These are phyloP conservation scores for Blastobotrys petasosporus DNA, from an alignment of 1,139 yeast species.

Conservation along the genomic window DNA sequence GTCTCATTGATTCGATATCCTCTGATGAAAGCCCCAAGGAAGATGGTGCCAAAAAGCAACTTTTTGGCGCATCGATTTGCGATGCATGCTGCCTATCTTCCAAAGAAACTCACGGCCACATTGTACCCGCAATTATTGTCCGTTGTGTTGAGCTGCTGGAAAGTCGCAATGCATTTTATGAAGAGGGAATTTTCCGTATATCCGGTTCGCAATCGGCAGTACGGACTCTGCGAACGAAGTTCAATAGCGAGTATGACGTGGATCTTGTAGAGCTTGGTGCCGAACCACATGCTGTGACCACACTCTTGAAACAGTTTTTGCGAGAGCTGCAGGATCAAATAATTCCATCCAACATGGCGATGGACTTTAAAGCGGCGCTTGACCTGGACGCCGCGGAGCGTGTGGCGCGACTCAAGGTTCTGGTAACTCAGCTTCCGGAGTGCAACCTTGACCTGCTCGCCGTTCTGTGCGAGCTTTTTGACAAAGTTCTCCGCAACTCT, in stretches of 20 bases:
- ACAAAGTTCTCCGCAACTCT: slow-evolving; percentile 56
- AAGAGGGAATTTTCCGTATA: slow-evolving; percentile 86
- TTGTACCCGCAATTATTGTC: slow-evolving; percentile 70
- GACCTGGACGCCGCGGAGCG: slow-evolving; percentile 27
- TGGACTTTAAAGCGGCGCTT: slow-evolving; percentile 28
- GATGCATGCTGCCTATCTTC: slow-evolving; percentile 47
- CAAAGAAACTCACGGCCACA: slow-evolving; percentile 29
- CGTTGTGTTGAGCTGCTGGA: slow-evolving; percentile 69
- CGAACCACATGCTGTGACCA: slow-evolving; percentile 75
- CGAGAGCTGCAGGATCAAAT: slow-evolving; percentile 64
- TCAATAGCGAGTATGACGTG: slow-evolving; percentile 54
- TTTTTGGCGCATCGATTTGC: slow-evolving; percentile 5
- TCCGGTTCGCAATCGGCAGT: slow-evolving; percentile 86
- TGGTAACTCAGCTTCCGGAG: slow-evolving; percentile 38
- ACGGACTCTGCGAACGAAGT: slow-evolving; percentile 62
- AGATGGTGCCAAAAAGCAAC: not conserved
- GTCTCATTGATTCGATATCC: no score
- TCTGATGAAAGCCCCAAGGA: no score
- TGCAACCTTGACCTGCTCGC: slow-evolving; percentile 58
- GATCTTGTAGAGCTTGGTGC: slow-evolving; percentile 49
- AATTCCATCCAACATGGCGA: slow-evolving; percentile 42
- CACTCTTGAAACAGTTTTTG: slow-evolving; percentile 65
- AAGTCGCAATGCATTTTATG: slow-evolving; percentile 64
- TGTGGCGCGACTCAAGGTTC: slow-evolving; percentile 31
- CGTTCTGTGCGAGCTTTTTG: slow-evolving; percentile 61